Evolutionary conservation across 78 protist species (phyloP).

Genomic region (slime mould (Dictyostelium discoideum)): dicty_2.7 NC_007088.5:2139001-2139500

Average conservation of each 20-base stretch:
- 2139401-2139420: slow-evolving; percentile 45
- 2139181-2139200: slow-evolving; percentile 20
- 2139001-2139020: no score
- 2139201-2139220: slow-evolving; percentile 57
- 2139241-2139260: slow-evolving; percentile 32
- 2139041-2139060: slow-evolving; percentile 12
- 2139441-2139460: slow-evolving; percentile 50
- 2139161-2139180: slow-evolving; percentile 68
- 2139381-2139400: neutral
- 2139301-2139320: slow-evolving; percentile 49
- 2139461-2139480: slow-evolving; percentile 43
- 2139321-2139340: neutral
- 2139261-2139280: slow-evolving; percentile 54
- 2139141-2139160: slow-evolving; percentile 32
- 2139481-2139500: slow-evolving; percentile 8
- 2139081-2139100: neutral
- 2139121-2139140: slow-evolving; percentile 37
- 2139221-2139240: slow-evolving; percentile 81
- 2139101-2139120: slow-evolving; percentile 34
- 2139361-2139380: slow-evolving; percentile 19
- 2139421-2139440: slow-evolving; percentile 32
- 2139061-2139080: neutral
- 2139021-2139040: neutral
- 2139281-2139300: neutral
- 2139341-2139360: slow-evolving; percentile 9